These are phyloP conservation scores for Dicorynia guianensis DNA, from an alignment of 306 rosid species.

Conservation along the genomic window DNA sequence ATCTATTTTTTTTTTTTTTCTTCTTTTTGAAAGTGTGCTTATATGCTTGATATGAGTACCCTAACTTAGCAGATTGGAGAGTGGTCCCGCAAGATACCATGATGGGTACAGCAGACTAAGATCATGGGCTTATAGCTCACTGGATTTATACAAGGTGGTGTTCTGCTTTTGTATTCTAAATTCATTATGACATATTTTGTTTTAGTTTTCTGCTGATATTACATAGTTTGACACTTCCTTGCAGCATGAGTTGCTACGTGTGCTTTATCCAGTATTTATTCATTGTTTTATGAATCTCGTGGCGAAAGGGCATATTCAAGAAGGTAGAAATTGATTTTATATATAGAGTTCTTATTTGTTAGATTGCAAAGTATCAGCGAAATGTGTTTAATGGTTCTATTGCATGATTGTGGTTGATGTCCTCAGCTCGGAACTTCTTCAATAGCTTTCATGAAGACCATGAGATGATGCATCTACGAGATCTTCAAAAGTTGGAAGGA, in stretches of 20 bases:
- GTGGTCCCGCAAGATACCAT: conserved; percentile 75
- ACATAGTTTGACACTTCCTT: conserved; percentile 27
- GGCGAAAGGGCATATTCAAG: conserved; percentile 92
- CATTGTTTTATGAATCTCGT: conserved; percentile 97
- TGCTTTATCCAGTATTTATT: conserved; percentile 93
- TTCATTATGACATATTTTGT: background rate
- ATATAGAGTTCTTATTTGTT: background rate
- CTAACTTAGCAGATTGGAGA: conserved; percentile 62
- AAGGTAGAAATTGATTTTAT: conserved; percentile 53
- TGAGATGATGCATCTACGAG: conserved; percentile 84
- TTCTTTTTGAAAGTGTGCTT: background rate
- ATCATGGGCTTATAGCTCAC: conserved; percentile 84
- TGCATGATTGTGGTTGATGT: conserved; percentile 37
- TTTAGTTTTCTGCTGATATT: conserved; percentile 11
- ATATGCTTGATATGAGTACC: background rate
- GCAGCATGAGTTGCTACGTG: conserved; percentile 97
- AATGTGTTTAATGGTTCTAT: conserved; percentile 22
- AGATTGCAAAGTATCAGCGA: background rate
- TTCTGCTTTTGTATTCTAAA: background rate
- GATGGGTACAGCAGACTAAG: conserved; percentile 88
- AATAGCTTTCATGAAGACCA: conserved; percentile 89
- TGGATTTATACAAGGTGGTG: conserved; percentile 83
- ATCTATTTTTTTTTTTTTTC: too few species aligned
- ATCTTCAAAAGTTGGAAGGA: conserved; percentile 92
- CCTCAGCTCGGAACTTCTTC: conserved; percentile 80